Conservation (phyloP, 768 basidiomycete genomes). For the Crassisporium funariophilum region DNA sequence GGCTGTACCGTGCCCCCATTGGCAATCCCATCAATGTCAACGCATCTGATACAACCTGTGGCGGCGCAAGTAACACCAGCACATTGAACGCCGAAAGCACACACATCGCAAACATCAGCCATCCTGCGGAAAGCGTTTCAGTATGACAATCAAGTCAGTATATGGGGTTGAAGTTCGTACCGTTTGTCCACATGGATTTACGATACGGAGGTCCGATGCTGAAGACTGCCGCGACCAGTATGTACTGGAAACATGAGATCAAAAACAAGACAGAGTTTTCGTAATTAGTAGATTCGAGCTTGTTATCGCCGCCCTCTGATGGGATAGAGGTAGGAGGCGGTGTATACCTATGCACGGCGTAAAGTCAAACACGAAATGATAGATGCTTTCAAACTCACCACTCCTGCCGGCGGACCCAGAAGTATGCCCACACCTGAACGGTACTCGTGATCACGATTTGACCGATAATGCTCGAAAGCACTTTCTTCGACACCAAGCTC, state of each 20-base stretch:
- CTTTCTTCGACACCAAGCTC: constrained; percentile 93
- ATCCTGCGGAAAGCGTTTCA: constrained; percentile 48
- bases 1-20: constrained; percentile 60
- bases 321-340: constrained; percentile 57
- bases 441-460: constrained; percentile 86
- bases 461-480: constrained; percentile 89
- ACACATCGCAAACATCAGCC: constrained; percentile 79
- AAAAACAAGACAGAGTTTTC: constrained; percentile 94
- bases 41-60: constrained; percentile 54
- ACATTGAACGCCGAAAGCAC: constrained; percentile 73
- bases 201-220: constrained; percentile 98
- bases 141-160: too few relatives aligned
- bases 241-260: constrained; percentile 98
- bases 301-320: constrained; percentile 54
- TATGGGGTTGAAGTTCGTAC: constrained; percentile 45
- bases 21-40: constrained; percentile 82
- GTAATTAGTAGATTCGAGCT: constrained; percentile 82
- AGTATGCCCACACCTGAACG: constrained; percentile 84
- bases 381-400: constrained; percentile 74
- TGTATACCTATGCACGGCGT: constrained; percentile 68
- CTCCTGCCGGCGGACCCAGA: constrained; percentile 82
- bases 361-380: too few relatives aligned
- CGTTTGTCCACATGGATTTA: constrained; percentile 93
- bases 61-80: constrained; percentile 75
- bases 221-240: constrained; percentile 95